These are phyloP conservation scores for Ganoderma boninense DNA, from an alignment of 1,284 basidiomycete species.

Conservation along the genomic window DNA sequence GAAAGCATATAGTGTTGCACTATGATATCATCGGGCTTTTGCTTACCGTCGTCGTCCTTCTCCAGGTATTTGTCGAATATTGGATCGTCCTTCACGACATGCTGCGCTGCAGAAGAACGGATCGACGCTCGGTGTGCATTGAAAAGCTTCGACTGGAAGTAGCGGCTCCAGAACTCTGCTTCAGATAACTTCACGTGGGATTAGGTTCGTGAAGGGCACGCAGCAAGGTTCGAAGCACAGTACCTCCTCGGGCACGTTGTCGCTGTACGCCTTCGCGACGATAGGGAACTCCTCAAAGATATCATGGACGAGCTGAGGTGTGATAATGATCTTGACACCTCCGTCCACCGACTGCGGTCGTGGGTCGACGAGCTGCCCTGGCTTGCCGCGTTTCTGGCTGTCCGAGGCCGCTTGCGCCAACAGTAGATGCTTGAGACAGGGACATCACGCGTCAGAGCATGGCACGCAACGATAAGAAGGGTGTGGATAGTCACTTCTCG, in stretches of 20 bases:
- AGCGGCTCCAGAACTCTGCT: constrained; percentile 95
- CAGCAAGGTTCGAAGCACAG: constrained; percentile 18
- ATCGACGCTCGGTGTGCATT: constrained; percentile 94
- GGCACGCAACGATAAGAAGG: constrained; percentile 4
- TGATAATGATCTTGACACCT: constrained; percentile 91
- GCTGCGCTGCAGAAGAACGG: constrained; percentile 84
- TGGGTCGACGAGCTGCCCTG: constrained; percentile 90
- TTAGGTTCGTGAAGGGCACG: constrained; percentile 16
- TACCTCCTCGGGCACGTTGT: constrained; percentile 91
- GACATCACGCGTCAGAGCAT: constrained; percentile 18
- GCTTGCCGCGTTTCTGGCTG: constrained; percentile 82
- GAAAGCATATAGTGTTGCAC: neutral
- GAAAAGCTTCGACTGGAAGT: constrained; percentile 96
- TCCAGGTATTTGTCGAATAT: constrained; percentile 97
- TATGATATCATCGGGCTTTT: neutral
- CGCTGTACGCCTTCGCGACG: constrained; percentile 90
- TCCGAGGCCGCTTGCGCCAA: constrained; percentile 76
- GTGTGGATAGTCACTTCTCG: constrained; percentile 71
- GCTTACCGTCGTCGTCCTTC: constrained; percentile 91
- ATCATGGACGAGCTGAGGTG: constrained; percentile 92
- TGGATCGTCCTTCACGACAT: constrained; percentile 89
- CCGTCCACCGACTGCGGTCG: constrained; percentile 85
- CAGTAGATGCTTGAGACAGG: constrained; percentile 66
- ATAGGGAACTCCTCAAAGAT: constrained; percentile 99
- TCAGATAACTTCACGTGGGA: constrained; percentile 77